Base-by-base conservation (phyloP, 148 eudicot species). In the Silene latifolia region DNA sequence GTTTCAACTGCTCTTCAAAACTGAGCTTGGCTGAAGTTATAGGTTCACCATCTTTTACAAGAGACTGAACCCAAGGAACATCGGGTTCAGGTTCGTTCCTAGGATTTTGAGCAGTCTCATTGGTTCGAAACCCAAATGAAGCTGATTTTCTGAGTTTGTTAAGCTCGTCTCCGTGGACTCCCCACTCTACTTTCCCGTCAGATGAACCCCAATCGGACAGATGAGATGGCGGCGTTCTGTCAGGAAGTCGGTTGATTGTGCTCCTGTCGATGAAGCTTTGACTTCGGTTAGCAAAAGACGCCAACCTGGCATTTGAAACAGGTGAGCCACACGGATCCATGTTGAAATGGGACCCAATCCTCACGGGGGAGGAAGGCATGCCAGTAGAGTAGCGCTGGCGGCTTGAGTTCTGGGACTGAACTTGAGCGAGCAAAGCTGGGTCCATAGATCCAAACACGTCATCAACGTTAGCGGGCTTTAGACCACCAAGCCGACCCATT, bases 161-260 rank as follows among this genome's bases (percentile, higher is more conserved):
- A 25, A 89, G 86, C 78, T 95, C 98, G 42, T 90, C 98, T 72
- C 84, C 90, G 58, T 89, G 91, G 39, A 92, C 79, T 0, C 94
- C 98, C 97, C 97, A 95, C 39, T 90, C 92, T 71, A 92, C 59
- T 73, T 85, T 95, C 12, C 97, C 98, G 78, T 86, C 87, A 4
- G 94, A 89, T 0, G 97, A 88, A 25, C 99, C 87, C 99, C 99
- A 95, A 17, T 87, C 89, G 2, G 96, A 80, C 27, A 86, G 74
- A 58, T 70, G 79, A 57, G 85, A 77, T 35, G 83, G 81, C 76
- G 83, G 81, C 76, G 72, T 46, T 64, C 86, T 70, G 8, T 75
- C 85, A 5, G 84, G 65, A 60, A 72, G 83, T 35, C 69, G 78
- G 78, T 81, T 80, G 32, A 65, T 83, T 19, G 77, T 70, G 42